Conservation (phyloP, 371 early-diverging fungal species). For the Nematocida parisii region DNA sequence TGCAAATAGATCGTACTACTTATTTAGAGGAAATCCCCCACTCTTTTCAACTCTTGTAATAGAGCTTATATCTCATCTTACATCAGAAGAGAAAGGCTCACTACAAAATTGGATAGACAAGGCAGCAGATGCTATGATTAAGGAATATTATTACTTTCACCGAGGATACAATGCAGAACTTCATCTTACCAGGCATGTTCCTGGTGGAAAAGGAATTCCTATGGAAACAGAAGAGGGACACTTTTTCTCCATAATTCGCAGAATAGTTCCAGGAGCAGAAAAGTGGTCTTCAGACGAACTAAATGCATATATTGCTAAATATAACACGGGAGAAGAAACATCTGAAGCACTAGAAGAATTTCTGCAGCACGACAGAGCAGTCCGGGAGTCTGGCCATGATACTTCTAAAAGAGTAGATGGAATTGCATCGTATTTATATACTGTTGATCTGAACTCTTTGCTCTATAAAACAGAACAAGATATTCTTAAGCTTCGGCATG, state of each 20-base stretch:
- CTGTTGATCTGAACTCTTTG: conserved; percentile 78
- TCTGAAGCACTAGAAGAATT: conserved; percentile 58
- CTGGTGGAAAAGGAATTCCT: conserved; percentile 57
- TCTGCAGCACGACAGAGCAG: conserved; percentile 69
- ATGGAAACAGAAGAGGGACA: conserved; percentile 55
- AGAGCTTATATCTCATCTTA: conserved; percentile 43
- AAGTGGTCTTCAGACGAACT: conserved; percentile 77
- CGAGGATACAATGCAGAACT: conserved; percentile 47
- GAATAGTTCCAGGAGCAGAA: conserved; percentile 72
- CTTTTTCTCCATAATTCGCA: conserved; percentile 34
- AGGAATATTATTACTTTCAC: conserved; percentile 56
- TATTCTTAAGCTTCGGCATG: conserved; percentile 63
- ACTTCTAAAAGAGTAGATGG: conserved; percentile 75
- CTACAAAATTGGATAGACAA: conserved; percentile 33
- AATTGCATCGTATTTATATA: conserved; percentile 34
- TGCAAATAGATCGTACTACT: conserved; percentile 79
- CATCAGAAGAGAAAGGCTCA: conserved; percentile 30
- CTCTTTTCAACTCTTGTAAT: conserved; percentile 57
- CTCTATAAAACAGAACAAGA: conserved; percentile 75
- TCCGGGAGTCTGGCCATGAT: conserved; percentile 85
- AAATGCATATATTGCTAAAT: conserved; percentile 52
- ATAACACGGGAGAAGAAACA: conserved; percentile 45
- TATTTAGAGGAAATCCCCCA: conserved; percentile 82
- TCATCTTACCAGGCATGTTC: conserved; percentile 30
- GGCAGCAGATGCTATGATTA: conserved; percentile 50